Percentiles rank a stretch among this genome's conserved stretches.
phyloP scores from a whole-genome alignment of 345 rosid species.

The Salix udensis region DNA sequence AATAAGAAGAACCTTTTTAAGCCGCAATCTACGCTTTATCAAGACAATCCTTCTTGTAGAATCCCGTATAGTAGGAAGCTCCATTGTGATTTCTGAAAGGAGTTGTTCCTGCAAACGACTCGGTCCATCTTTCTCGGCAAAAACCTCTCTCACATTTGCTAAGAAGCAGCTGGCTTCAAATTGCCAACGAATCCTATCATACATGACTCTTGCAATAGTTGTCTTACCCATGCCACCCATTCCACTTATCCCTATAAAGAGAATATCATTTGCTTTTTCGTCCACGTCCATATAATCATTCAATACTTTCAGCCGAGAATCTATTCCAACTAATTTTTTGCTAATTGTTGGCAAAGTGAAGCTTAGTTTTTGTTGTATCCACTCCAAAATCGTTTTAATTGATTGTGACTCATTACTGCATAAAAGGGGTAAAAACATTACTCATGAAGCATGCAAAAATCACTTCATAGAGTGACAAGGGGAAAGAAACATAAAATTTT shows the following conservation, averaged over 20 bases:
- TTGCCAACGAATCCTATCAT: background rate
- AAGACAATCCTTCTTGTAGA: background rate
- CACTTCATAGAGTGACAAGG: no score
- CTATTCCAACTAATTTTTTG: background rate
- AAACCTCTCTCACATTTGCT: constrained; percentile 10
- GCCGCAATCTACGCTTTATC: background rate
- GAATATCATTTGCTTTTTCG: no score
- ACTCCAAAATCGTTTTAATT: background rate
- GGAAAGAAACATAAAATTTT: no score
- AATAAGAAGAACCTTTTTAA: constrained; percentile 1
- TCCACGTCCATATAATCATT: background rate
- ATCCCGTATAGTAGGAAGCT: background rate
- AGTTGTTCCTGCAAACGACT: background rate
- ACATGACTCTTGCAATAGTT: constrained; percentile 2
- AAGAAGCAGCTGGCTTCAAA: constrained; percentile 11
- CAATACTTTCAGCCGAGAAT: background rate
- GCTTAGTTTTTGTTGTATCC: background rate
- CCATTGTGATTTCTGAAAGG: background rate
- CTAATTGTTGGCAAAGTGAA: background rate
- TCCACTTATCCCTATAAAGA: background rate
- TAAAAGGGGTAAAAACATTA: background rate
- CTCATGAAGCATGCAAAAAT: background rate
- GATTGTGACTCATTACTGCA: background rate
- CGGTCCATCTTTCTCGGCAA: background rate
- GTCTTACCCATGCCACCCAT: constrained; percentile 7